These are phyloP conservation scores for Lathyrus tuberosus DNA, from an alignment of 306 rosid genomes.

Conservation along the genomic window DNA sequence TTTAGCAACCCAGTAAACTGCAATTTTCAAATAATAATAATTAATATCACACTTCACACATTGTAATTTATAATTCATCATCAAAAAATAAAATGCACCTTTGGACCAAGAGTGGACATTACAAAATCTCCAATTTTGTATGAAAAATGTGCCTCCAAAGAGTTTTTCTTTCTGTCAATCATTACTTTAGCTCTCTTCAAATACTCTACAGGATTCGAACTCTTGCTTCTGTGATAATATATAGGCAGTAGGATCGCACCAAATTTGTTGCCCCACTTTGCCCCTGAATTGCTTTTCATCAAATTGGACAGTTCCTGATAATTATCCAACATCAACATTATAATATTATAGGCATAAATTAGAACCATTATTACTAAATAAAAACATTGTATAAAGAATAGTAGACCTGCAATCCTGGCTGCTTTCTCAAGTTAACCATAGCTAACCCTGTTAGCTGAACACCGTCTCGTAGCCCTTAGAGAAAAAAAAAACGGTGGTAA, in stretches of 20 bases:
- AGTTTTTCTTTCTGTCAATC: constrained; percentile 72
- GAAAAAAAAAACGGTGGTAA: not conserved
- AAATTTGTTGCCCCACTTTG: constrained; percentile 84
- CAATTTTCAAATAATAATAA: constrained; percentile 29
- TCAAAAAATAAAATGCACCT: constrained; percentile 45
- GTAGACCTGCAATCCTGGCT: constrained; percentile 71
- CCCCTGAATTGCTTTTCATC: constrained; percentile 64
- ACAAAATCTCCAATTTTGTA: constrained; percentile 54
- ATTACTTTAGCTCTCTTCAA: constrained; percentile 70
- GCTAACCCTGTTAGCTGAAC: constrained; percentile 77
- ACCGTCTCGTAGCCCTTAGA: constrained; percentile 66
- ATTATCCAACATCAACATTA: constrained; percentile 17
- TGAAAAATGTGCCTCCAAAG: constrained; percentile 65
- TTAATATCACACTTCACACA: not conserved
- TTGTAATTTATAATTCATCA: no score
- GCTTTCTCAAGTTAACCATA: constrained; percentile 74
- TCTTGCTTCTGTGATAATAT: constrained; percentile 49
- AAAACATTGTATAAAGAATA: no score
- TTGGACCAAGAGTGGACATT: constrained; percentile 70
- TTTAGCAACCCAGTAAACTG: constrained; percentile 68
- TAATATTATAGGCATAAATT: not conserved
- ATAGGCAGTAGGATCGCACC: constrained; percentile 77
- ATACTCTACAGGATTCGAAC: constrained; percentile 54
- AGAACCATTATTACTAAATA: constrained; percentile 3
- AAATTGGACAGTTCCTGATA: constrained; percentile 64